Evolutionary conservation across 345 rosid species (phyloP).

Genomic region (Lenwebbia sp.): DNA sequence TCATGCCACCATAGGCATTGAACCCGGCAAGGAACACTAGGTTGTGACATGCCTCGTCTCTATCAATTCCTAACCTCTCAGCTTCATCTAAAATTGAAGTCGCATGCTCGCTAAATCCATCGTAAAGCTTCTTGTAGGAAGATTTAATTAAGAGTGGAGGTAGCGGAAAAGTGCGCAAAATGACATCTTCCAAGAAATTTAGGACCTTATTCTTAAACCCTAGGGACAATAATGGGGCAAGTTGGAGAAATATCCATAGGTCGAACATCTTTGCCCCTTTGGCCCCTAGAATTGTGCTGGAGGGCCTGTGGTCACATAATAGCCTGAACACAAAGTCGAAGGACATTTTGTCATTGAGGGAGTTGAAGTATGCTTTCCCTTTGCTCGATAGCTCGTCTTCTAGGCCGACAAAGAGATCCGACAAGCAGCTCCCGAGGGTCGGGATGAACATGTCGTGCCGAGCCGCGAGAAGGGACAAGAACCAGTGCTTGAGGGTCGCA

Average conservation of each 20-base stretch:
- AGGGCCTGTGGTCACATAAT: conserved; percentile 3
- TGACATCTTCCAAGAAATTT: conserved; percentile 8
- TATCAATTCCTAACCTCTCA: conserved; percentile 12
- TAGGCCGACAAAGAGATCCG: conserved; percentile 11
- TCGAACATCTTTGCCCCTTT: conserved; percentile 1
- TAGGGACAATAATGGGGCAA: conserved; percentile 14
- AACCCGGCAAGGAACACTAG: conserved; percentile 24
- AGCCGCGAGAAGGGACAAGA: conserved; percentile 9
- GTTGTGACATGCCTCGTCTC: conserved; percentile 42
- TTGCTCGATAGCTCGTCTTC: conserved; percentile 13
- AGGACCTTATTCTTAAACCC: not conserved
- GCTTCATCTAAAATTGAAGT: conserved; percentile 15
- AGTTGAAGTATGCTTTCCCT: conserved; percentile 5
- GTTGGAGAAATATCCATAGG: conserved; percentile 15
- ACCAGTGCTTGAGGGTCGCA: conserved; percentile 12
- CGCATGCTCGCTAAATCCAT: conserved; percentile 7
- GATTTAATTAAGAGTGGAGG: conserved; percentile 18
- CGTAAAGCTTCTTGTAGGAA: conserved; percentile 17
- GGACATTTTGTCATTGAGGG: not conserved
- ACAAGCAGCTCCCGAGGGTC: conserved; percentile 6
- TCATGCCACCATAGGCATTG: conserved; percentile 30
- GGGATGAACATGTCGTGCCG: conserved; percentile 15
- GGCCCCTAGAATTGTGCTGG: not conserved
- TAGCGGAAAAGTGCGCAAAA: conserved; percentile 13
- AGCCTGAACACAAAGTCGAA: conserved; percentile 12